phyloP scores from a whole-genome alignment of 2,329 filamentous ascomycete genomes.

The Ambrosiella beaveri region DNA sequence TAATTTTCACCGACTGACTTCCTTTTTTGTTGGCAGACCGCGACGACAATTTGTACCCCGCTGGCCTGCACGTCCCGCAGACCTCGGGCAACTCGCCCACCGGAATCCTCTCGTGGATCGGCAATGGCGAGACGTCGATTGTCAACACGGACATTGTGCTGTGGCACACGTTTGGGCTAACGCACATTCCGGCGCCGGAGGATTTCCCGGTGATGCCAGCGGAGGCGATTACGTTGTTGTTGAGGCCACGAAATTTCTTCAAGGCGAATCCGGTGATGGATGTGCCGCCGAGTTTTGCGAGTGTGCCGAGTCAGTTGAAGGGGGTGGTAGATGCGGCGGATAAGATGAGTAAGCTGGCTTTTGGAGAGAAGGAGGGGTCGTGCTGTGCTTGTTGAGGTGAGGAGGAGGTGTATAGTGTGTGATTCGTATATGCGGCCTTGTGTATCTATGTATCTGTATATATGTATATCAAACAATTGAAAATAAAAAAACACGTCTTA shows the following conservation, averaged over 20 bases:
- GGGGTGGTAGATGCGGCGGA: slow-evolving; percentile 31
- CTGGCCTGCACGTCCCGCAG: slow-evolving; percentile 74
- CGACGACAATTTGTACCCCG: slow-evolving; percentile 69
- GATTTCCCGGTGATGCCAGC: slow-evolving; percentile 88
- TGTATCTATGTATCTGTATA: not conserved
- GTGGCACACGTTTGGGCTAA: slow-evolving; percentile 88
- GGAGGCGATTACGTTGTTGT: slow-evolving; percentile 65
- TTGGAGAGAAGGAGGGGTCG: not conserved
- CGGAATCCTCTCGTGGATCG: slow-evolving; percentile 63
- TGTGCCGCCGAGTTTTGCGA: slow-evolving; percentile 58
- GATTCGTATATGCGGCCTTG: not conserved
- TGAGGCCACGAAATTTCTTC: slow-evolving; percentile 74
- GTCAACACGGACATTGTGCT: slow-evolving; percentile 75
- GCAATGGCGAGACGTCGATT: slow-evolving; percentile 48
- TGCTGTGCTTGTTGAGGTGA: not conserved
- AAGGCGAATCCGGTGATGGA: slow-evolving; percentile 61
- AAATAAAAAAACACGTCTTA: not conserved
- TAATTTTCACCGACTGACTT: not conserved
- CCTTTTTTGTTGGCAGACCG: slow-evolving; percentile 32
- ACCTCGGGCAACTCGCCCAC: slow-evolving; percentile 62
- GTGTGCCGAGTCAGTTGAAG: slow-evolving; percentile 52
- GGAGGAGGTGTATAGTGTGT: not conserved
- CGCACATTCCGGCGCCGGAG: slow-evolving; percentile 75
- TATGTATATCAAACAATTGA: not conserved
- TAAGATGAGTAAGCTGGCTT: slow-evolving; percentile 27